These are phyloP conservation scores for Balakata baccata DNA, from an alignment of 345 rosid species.

Conservation along the genomic window DNA sequence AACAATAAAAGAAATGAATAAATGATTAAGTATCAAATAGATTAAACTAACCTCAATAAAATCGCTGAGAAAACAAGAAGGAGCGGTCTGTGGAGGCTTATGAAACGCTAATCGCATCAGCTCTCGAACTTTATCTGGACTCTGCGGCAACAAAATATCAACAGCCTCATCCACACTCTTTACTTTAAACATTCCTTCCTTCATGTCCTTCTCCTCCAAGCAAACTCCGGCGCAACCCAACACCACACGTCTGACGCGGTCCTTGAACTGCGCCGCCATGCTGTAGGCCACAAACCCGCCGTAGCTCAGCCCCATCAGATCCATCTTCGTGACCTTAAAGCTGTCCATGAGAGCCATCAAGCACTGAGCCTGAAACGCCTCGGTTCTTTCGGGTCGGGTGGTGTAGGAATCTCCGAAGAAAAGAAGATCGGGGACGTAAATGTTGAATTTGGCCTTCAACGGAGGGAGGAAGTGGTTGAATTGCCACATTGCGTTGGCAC, in stretches of 20 bases:
- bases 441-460: constrained; percentile 57
- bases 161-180: constrained; percentile 58
- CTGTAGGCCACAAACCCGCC: constrained; percentile 84
- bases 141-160: constrained; percentile 55
- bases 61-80: constrained; percentile 73
- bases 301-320: constrained; percentile 75
- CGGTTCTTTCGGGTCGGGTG: constrained; percentile 59
- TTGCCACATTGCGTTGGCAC: constrained; percentile 99
- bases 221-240: constrained; percentile 78
- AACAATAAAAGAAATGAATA: not conserved
- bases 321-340: constrained; percentile 39
- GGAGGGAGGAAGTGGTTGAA: constrained; percentile 56
- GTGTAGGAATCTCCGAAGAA: constrained; percentile 93
- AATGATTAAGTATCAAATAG: not conserved
- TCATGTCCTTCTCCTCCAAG: constrained; percentile 78
- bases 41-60: constrained; percentile 37
- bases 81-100: constrained; percentile 51
- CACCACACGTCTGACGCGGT: constrained; percentile 57
- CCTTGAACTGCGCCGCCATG: constrained; percentile 70
- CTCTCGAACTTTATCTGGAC: constrained; percentile 50
- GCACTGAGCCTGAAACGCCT: constrained; percentile 69
- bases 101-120: constrained; percentile 50
- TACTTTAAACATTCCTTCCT: constrained; percentile 60
- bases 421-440: constrained; percentile 82
- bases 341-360: constrained; percentile 54